Evolutionary conservation across 306 rosid genomes (phyloP), one percentile per base, ranked within the genome.

Genomic region (Phaseolus lunatus): DNA sequence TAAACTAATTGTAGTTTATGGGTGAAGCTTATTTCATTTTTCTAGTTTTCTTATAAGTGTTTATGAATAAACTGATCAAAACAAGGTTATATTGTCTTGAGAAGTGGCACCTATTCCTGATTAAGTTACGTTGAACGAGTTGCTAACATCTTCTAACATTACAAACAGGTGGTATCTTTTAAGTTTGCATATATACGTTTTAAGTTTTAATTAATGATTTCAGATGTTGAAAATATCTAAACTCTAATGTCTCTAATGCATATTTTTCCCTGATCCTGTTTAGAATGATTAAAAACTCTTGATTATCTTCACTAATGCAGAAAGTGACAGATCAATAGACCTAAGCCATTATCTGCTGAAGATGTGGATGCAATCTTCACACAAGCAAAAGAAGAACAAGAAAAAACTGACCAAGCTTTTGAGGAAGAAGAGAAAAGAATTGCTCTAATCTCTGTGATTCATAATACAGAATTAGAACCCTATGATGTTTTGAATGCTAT

Each of bases 321-420:
- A 67, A 92, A 92, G 81, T 87, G 75, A 75, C 95, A 90, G 86
- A 95, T 90, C 73, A 90, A 89, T 81, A 92, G 76, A 84, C 98
- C 97, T 24, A 85, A 81, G 81, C 90, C 98, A 41, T 89, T 95
- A 2, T 80, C 93, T 31, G 89, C 47, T 24, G 78, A 67, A 66
- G 95, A 95, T 80, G 92, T 90, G 87, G 95, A 90, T 77, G 91
- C 86, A 12, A 39, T 92, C 65, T 95, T 88, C 78, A 86, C 57
- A 82, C 87, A 86, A 83, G 96, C 87, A 56, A 90, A 89, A 82
- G 93, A 89, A 76, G 91, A 87, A 73, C 98, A 95, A 87, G 90
- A 85, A 80, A 89, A 86, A 63, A 66, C 78, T 78, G 95, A 90
- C 80, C 77, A 22, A 78, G 92, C 88, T 73, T 92, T 92, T 73